Conservation (phyloP, 257 asterid species). For the Leonotis leonurus region DNA sequence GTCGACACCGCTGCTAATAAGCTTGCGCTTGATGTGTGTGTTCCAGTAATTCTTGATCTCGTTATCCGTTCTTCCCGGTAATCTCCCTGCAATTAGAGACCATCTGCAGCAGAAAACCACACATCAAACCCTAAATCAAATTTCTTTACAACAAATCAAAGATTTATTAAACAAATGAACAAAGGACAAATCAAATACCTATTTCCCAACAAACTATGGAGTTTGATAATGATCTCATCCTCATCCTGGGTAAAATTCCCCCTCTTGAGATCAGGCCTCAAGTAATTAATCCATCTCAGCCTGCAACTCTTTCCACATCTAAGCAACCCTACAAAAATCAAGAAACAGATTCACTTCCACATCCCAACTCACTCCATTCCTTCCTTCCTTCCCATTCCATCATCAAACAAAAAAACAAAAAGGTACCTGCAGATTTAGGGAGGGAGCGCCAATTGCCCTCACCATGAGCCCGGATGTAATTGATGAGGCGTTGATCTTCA, state of each 20-base stretch:
- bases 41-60: conserved; percentile 92
- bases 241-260: conserved; percentile 75
- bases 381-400: background rate
- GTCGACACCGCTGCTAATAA: conserved; percentile 66
- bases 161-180: background rate
- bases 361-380: background rate
- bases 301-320: conserved; percentile 97
- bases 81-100: conserved; percentile 83
- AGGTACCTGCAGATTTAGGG: conserved; percentile 74
- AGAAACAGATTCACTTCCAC: background rate
- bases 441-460: conserved; percentile 98
- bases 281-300: conserved; percentile 83
- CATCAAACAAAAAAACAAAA: too few species aligned
- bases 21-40: conserved; percentile 80
- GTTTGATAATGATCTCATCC: conserved; percentile 79
- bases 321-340: conserved; percentile 41
- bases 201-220: conserved; percentile 79
- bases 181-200: conserved; percentile 16
- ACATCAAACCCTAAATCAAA: too few species aligned
- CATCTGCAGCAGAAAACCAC: conserved; percentile 36
- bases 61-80: conserved; percentile 84
- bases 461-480: conserved; percentile 67
- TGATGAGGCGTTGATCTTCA: conserved; percentile 77
- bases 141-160: background rate
- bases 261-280: conserved; percentile 86